These are phyloP conservation scores for Fraxinus albicans DNA, from an alignment of 305 asterid genomes.

Conservation along the genomic window DNA sequence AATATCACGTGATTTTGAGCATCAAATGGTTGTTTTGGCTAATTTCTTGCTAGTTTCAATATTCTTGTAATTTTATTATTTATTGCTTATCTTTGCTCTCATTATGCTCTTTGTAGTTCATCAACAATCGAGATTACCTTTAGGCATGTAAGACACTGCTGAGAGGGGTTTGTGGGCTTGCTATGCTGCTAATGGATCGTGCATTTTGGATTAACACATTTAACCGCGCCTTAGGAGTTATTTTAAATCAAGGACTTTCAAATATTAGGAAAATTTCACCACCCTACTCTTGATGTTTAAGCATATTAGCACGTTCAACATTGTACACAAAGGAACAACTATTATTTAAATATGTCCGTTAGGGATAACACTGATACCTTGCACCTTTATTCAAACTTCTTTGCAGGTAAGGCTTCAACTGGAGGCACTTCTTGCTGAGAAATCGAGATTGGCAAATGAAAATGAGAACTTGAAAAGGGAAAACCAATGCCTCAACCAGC, in stretches of 20 bases:
- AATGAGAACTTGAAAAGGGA: slow-evolving; percentile 83
- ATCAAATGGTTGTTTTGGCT: neutral
- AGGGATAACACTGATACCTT: neutral
- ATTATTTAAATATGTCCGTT: neutral
- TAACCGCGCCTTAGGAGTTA: neutral
- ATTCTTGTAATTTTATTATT: neutral
- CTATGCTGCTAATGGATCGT: neutral
- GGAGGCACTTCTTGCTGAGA: slow-evolving; percentile 93
- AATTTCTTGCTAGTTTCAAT: neutral
- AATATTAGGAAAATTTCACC: neutral
- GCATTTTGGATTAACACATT: neutral
- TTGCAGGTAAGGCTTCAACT: slow-evolving; percentile 86
- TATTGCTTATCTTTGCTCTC: neutral
- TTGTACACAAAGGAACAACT: neutral
- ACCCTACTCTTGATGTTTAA: neutral
- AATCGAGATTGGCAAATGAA: slow-evolving; percentile 83
- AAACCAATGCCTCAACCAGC: slow-evolving; percentile 81
- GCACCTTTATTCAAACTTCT: neutral
- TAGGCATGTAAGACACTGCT: no score
- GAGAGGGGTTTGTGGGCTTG: neutral
- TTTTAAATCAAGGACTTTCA: neutral
- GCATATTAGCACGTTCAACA: neutral
- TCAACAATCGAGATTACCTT: neutral
- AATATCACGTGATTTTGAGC: neutral
- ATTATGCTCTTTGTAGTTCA: neutral